Evolutionary conservation across 352 stramenopile genomes (phyloP), one percentile per base, ranked within the genome.

Genomic region (Globisporangium heterothallicum): DNA sequence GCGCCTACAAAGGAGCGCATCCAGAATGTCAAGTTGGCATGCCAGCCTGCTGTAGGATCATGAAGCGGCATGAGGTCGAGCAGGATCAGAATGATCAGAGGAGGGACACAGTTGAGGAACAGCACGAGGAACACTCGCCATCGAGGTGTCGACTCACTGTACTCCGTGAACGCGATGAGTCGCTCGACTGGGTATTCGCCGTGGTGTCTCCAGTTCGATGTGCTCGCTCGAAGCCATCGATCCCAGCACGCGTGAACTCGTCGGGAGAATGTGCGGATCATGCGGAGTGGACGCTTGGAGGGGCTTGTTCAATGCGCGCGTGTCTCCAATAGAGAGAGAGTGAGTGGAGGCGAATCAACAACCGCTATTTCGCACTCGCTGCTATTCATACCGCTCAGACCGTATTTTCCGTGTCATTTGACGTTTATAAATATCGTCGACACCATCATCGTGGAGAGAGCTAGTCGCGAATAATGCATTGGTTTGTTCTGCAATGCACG

Each of bases 141-240:
- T 7, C 12, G 16, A 10, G 42, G 18, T 18, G 22, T 27, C 0
- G 21, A 3, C 24, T 49, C 32, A 27, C 13, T 22, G 42, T 38
- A 49, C 42, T 49, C 42, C 16, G 24, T 49, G 42, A 49, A 38
- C 14, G 25, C 42, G 7, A 49, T 36, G 42, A 49, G 42, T 25
- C 42, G 21, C 42, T 49, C 42, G 42, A 49, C 14, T 7, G 42
- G 42, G 42, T 49, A 24, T 25, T 35, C 24, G 25, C 22, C 42
- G 14, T 19, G 42, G 6, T 10, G 29, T 12, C 10, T 10, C 29
- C 29, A 34, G 6, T 6, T 10, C 29, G 6, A 34, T 12, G 29
- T 34, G 29, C 29, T 34, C 6, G 29, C 29, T 12, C 29, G 6
- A 10, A 34, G 10, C 29, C 6, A 34, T 10, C 29, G 29, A 10